Evolutionary conservation across 2,329 filamentous ascomycete genomes (phyloP), one percentile per base, ranked within the genome.

Genomic region (Phaeosphaeria sp.): DNA sequence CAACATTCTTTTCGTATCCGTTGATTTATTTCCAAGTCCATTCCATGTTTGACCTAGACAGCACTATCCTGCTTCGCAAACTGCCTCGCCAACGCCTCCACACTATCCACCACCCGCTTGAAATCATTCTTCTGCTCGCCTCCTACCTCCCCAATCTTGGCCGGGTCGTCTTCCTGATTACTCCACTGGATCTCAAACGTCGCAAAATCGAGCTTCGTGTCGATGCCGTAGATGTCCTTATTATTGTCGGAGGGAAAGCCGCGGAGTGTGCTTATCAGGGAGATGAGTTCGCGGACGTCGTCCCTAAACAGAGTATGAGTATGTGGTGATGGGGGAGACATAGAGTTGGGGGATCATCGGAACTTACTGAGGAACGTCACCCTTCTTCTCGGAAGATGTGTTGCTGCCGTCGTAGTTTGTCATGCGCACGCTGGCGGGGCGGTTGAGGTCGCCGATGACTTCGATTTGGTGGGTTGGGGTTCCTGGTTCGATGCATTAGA

Each of bases 181-280:
- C 64, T 62, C 78, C 78, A 80, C 61, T 80, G 77, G 33, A 80
- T 77, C 56, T 80, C 78, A 53, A 79, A 74, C 2, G 77, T 80
- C 61, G 75, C 75, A 61, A 80, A 75, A 48, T 79, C 76, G 27
- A 80, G 56, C 63, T 75, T 77, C 20, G 71, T 69, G 49, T 79
- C 73, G 1, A 70, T 56, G 42, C 77, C 77, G 63, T 77, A 80
- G 21, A 80, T 62, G 57, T 80, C 78, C 58, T 78, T 76, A 24
- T 64, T 64, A 1, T 71, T 60, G 63, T 76, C 71, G 7, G 72
- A 73, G 11, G 78, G 78, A 66, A 80, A 79, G 49, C 78, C 78
- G 39, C 77, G 76, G 18, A 80, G 71, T 8, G 72, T 63, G 45
- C 64, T 67, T 54, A 79, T 66, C n/a, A 80, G 73, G 44, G 61